These are phyloP conservation scores for Hypocreales sp. DNA, from an alignment of 2,329 filamentous ascomycete genomes.

Conservation along the genomic window DNA sequence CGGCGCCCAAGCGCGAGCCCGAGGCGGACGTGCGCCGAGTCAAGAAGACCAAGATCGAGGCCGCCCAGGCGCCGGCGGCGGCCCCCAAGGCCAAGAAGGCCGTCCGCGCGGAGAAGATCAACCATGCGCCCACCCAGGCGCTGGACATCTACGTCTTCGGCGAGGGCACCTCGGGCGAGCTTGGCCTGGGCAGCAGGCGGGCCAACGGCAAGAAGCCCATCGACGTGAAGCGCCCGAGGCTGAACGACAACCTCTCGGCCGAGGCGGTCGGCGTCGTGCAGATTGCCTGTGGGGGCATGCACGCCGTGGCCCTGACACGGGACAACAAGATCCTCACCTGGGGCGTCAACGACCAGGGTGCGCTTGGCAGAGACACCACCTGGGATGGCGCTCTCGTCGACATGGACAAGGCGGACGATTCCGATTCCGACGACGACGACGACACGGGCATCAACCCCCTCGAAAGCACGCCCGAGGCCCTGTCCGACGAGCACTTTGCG, in stretches of 20 bases:
- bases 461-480: conserved; percentile 50
- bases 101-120: conserved; percentile 2
- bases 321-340: conserved; percentile 74
- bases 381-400: conserved; percentile 50
- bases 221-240: conserved; percentile 68
- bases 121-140: conserved; percentile 34
- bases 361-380: conserved; percentile 58
- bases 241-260: conserved; percentile 50
- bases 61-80: conserved; percentile 6
- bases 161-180: conserved; percentile 65
- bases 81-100: conserved; percentile 6
- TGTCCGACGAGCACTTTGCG: conserved; percentile 43
- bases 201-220: conserved; percentile 45
- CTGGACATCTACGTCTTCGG: conserved; percentile 71
- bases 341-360: conserved; percentile 78
- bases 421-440: conserved; percentile 42
- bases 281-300: conserved; percentile 70
- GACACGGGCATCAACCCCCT: conserved; percentile 54
- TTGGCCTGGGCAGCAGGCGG: conserved; percentile 56
- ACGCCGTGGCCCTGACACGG: conserved; percentile 58
- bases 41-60: conserved; percentile 37
- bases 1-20: conserved; percentile 4
- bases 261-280: conserved; percentile 61
- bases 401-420: conserved; percentile 34
- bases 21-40: conserved; percentile 24